Conservation (phyloP, 1,284 basidiomycete genomes). For the Fomitopsis schrenkii region DNA sequence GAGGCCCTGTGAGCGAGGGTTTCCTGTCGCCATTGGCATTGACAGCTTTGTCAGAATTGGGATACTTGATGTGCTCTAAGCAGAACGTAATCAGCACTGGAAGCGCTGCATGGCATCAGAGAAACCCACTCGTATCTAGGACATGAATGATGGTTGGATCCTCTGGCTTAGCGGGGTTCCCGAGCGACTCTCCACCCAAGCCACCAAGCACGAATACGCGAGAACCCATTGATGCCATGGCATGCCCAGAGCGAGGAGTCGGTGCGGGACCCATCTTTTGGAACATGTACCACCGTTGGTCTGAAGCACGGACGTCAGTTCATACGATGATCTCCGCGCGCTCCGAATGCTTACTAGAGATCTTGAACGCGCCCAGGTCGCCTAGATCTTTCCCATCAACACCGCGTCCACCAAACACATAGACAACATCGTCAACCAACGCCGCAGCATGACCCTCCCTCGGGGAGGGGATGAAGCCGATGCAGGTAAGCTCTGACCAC, state of each 20-base stretch:
- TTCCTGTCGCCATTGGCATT: conserved; percentile 38
- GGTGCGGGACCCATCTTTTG: conserved; percentile 98
- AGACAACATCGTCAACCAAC: conserved; percentile 96
- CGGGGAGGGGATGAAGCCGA: conserved; percentile 95
- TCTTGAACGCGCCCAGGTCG: conserved; percentile 96
- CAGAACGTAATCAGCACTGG: conserved; percentile 1
- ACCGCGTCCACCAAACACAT: conserved; percentile 96
- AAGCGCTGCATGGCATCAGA: background rate
- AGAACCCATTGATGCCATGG: conserved; percentile 87
- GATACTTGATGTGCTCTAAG: conserved; percentile 92
- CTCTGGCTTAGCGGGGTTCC: conserved; percentile 64
- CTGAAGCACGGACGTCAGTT: conserved; percentile 28
- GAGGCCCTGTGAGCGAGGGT: conserved; percentile 31
- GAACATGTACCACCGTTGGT: conserved; percentile 94
- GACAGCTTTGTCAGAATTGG: conserved; percentile 57
- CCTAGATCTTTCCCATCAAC: conserved; percentile 96
- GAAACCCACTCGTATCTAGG: conserved; percentile 84
- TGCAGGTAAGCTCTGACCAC: conserved; percentile 95
- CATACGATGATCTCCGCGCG: background rate
- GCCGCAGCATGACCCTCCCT: conserved; percentile 97
- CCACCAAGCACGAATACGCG: conserved; percentile 90
- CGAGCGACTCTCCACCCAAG: conserved; percentile 82
- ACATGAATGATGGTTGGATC: conserved; percentile 86
- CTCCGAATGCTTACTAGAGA: conserved; percentile 67
- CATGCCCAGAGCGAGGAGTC: conserved; percentile 88